A percentile compares a stretch with the other conserved stretches of the same genome.
phyloP scores from a whole-genome alignment of 352 stramenopile genomes.

The Halophytophthora polymorphica region DNA sequence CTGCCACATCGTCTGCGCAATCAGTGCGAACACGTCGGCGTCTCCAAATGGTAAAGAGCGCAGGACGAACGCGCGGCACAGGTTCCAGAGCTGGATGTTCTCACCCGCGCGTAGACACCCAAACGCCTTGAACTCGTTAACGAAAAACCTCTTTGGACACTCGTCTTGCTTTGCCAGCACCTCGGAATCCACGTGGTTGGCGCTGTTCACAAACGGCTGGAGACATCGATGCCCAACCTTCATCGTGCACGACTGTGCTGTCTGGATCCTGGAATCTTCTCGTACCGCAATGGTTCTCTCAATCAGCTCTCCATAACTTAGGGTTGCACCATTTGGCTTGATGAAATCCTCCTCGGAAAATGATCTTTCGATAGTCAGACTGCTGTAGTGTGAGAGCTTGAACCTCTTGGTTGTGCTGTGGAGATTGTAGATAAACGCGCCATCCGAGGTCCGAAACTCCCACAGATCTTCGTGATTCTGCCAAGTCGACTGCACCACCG shows the following conservation, averaged over 20 bases:
- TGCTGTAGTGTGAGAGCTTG: neutral
- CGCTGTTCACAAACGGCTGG: neutral
- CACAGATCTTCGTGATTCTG: neutral
- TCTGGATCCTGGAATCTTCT: neutral
- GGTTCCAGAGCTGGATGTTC: neutral
- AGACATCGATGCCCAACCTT: neutral
- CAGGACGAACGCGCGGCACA: neutral
- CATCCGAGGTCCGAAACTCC: neutral
- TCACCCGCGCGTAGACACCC: neutral
- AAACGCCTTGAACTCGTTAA: neutral
- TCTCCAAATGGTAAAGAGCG: neutral
- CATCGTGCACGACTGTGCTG: neutral
- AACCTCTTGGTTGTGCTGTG: neutral
- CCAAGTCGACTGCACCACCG: neutral
- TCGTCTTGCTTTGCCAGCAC: neutral
- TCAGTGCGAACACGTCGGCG: neutral
- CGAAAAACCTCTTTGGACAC: neutral
- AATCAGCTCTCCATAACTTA: neutral
- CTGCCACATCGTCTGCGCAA: neutral
- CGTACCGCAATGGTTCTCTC: neutral
- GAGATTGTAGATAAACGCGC: neutral
- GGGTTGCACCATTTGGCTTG: neutral
- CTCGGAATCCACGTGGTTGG: neutral
- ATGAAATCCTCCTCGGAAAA: neutral
- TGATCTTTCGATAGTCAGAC: neutral